These are phyloP conservation scores for Linderniella brevidens DNA, from an alignment of 257 asterid species.

Conservation along the genomic window DNA sequence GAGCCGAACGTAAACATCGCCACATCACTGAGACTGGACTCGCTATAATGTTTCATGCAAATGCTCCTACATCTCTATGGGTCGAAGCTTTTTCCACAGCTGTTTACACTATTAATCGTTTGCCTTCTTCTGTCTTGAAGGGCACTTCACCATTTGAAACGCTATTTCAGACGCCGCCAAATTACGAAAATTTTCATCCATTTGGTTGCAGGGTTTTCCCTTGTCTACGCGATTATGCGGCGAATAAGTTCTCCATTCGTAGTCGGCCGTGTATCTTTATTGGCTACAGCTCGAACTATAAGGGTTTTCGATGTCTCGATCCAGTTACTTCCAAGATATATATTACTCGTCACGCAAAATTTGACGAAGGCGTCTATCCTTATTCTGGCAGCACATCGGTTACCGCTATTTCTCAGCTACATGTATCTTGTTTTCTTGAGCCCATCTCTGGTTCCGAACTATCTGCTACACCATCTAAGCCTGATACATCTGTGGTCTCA, in stretches of 20 bases:
- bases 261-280: not conserved
- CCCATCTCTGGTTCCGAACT: not conserved
- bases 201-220: slow-evolving; percentile 8
- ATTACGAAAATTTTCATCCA: slow-evolving; percentile 7
- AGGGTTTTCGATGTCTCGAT: slow-evolving; percentile 4
- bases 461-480: no score
- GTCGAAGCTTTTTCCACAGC: not conserved
- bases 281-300: not conserved
- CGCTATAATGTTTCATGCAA: slow-evolving; percentile 1
- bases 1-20: slow-evolving; percentile 7
- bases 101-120: not conserved
- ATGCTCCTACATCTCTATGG: slow-evolving; percentile 9
- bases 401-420: not conserved
- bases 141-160: slow-evolving; percentile 2
- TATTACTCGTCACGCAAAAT: no score
- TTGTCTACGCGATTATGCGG: slow-evolving; percentile 3
- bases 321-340: not conserved
- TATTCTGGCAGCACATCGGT: no score
- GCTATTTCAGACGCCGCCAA: not conserved
- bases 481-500: not conserved
- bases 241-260: slow-evolving; percentile 1
- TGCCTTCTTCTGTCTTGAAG: not conserved
- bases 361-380: no score
- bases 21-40: slow-evolving; percentile 4
- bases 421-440: not conserved